Evolutionary conservation across 2,329 filamentous ascomycete genomes (phyloP), one percentile per base, ranked within the genome.

Genomic region (Colletotrichum brevisporum): DNA sequence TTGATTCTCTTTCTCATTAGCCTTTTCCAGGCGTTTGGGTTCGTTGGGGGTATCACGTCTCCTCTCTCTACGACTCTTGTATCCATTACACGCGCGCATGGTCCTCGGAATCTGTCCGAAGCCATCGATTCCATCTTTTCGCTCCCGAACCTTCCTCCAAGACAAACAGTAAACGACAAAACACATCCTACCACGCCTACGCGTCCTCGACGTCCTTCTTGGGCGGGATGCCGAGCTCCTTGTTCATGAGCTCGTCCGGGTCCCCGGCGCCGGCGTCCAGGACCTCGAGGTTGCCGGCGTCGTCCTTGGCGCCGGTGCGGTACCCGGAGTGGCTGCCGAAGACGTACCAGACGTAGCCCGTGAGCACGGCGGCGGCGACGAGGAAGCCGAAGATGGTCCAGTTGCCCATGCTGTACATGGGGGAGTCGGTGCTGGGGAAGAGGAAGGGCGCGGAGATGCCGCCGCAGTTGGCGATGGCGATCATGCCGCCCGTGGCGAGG

Each of bases 331-430:
- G 76, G 59, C 72, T 75, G 27, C 77, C 77, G 58, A 78, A 78
- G 1, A 76, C 72, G 39, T 76, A 76, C 77, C 77, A 78, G 24
- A 75, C 73, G 43, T 76, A 78, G 12, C 72, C 18, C 6, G 76
- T 76, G 51, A 77, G 74, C 3, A 66, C 9, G 6, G 71, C 74
- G 4, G 76, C 74, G 4, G 71, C 52, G 12, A 74, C 64, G 8
- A 78, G 76, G 69, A 78, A 78, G 9, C 71, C 75, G 36, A 78
- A 78, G 3, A 78, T 76, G 13, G 77, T 78, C 77, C 77, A 78
- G 73, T 78, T 78, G 27, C 77, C 76, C 77, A 76, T 78, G 1
- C 73, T 72, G 69, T 78, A 78, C 76, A 78, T 77, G 56, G 77
- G 77, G 0, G 71, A 73, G 16, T 74, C 75, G 67, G 47, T 71